Conservation (phyloP, 2,329 filamentous ascomycete genomes). For the Alternaria ventricosa region DNA sequence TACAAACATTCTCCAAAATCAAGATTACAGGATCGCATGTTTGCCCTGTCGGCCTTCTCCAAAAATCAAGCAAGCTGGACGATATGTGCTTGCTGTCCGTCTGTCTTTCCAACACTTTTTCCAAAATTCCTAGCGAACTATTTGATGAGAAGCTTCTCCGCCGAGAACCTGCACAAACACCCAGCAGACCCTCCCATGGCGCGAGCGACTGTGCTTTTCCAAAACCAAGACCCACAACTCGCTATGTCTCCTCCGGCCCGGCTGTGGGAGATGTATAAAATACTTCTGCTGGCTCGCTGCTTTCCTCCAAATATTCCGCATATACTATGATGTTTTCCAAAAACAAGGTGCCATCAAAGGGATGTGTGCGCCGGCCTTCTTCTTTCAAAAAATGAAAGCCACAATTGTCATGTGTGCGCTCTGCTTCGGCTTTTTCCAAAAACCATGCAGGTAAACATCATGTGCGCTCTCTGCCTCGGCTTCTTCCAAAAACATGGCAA, state of each 20-base stretch:
- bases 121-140: neutral
- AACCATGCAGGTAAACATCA: too few relatives aligned
- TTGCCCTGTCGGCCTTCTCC: neutral
- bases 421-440: neutral
- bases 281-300: accelerated
- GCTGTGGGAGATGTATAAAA: neutral
- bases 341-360: too few relatives aligned
- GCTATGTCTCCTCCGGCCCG: too few relatives aligned
- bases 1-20: too few relatives aligned
- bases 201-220: neutral
- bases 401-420: too few relatives aligned
- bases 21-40: too few relatives aligned
- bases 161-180: too few relatives aligned
- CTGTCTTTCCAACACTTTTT: neutral
- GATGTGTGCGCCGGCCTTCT: neutral
- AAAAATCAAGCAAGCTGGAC: neutral
- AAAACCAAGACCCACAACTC: too few relatives aligned
- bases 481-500: neutral
- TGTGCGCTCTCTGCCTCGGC: neutral
- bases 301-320: neutral
- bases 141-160: too few relatives aligned
- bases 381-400: neutral
- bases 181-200: too few relatives aligned
- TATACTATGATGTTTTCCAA: too few relatives aligned
- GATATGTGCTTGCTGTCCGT: neutral